Conservation (phyloP, 1,284 basidiomycete genomes). For the Cutaneotrichosporon sp. region DNA sequence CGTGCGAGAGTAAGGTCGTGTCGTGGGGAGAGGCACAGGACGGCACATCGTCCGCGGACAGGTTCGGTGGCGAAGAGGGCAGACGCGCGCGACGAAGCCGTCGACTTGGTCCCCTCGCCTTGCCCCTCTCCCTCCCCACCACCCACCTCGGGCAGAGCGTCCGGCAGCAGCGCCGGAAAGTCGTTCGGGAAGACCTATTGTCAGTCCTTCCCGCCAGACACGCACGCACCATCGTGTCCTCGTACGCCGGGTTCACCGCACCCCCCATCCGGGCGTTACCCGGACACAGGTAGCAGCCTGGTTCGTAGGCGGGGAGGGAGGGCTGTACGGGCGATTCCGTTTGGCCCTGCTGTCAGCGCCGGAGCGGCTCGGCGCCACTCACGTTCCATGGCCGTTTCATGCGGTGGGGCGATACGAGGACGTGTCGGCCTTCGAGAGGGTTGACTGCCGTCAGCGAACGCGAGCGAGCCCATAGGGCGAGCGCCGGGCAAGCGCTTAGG, state of each 20-base stretch:
- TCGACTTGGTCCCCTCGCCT: background rate
- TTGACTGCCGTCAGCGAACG: constrained; percentile 33
- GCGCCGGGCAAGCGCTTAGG: too few relatives aligned
- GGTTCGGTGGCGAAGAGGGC: constrained; percentile 66
- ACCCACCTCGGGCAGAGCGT: constrained; percentile 8
- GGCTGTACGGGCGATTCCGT: constrained; percentile 60
- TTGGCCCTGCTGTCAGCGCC: constrained; percentile 64
- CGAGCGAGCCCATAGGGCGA: too few relatives aligned
- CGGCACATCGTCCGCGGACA: constrained; percentile 79
- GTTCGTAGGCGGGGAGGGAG: constrained; percentile 64
- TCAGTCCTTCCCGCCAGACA: background rate
- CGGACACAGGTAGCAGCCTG: constrained; percentile 83
- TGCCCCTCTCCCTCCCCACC: too few relatives aligned
- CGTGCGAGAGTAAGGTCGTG: constrained; percentile 87
- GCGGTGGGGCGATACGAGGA: constrained; percentile 79
- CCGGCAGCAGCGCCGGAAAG: constrained; percentile 71
- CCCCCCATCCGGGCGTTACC: constrained; percentile 78
- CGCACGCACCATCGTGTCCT: constrained; percentile 56
- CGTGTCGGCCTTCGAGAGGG: constrained; percentile 52
- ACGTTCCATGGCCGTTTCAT: constrained; percentile 45
- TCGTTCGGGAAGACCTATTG: constrained; percentile 68
- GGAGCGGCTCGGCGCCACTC: constrained; percentile 7
- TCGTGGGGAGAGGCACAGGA: constrained; percentile 80
- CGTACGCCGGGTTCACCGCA: constrained; percentile 63
- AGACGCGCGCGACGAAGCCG: constrained; percentile 49